These are phyloP conservation scores for Ambispora gerdemannii DNA, from an alignment of 192 early-diverging fungal genomes.

Conservation along the genomic window DNA sequence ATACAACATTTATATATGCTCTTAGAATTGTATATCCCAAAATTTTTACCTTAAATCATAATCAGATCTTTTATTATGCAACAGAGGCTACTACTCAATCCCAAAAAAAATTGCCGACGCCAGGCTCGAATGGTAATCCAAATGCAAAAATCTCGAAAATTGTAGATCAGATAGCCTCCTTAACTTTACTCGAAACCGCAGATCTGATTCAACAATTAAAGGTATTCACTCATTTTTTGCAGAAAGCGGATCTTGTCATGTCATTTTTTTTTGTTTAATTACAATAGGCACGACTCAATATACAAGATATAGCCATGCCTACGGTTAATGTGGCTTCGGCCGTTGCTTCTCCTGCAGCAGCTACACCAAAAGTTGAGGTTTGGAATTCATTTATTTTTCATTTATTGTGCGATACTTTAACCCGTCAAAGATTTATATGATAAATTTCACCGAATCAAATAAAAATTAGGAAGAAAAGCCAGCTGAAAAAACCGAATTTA, in stretches of 20 bases:
- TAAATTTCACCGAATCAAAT: too few species aligned
- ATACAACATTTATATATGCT: too few species aligned
- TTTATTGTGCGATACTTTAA: too few species aligned
- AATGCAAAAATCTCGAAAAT: conserved; percentile 77
- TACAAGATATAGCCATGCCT: conserved; percentile 87
- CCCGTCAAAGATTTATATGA: too few species aligned
- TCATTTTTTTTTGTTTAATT: neutral
- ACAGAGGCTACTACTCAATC: conserved; percentile 39
- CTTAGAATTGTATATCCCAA: too few species aligned
- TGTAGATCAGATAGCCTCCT: conserved; percentile 85
- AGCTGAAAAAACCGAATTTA: conserved; percentile 90
- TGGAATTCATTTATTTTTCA: conserved; percentile 42
- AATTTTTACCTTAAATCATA: neutral
- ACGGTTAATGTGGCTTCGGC: conserved; percentile 64
- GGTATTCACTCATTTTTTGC: conserved; percentile 45
- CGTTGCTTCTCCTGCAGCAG: conserved; percentile 53
- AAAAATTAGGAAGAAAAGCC: conserved; percentile 71
- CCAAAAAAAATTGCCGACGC: conserved; percentile 59
- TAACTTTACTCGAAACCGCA: conserved; percentile 93
- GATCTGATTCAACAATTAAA: conserved; percentile 86
- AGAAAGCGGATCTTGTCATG: neutral
- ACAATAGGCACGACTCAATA: conserved; percentile 77
- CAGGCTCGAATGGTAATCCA: conserved; percentile 51
- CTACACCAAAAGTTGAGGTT: conserved; percentile 65
- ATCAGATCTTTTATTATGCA: neutral